Conservation (phyloP, 139 green algal genomes). For the Auxenochlorella pyrenoidosa region DNA sequence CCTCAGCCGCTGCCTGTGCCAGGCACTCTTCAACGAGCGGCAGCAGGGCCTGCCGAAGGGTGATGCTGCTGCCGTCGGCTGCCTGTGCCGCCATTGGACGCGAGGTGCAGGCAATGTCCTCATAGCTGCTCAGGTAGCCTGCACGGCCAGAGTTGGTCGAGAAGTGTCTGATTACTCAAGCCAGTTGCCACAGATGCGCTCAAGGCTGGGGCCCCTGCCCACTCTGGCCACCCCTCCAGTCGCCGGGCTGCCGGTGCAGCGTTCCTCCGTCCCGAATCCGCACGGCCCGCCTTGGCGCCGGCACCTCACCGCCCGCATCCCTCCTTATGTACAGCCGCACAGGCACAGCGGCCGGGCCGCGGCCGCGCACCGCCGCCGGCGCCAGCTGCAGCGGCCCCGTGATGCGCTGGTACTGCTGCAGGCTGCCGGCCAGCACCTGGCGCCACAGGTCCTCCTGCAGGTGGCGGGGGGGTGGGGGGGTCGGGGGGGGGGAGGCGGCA, state of each 20-base stretch:
- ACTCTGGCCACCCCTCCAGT: no score
- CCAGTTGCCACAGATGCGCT: no score
- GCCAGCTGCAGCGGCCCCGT: conserved; percentile 18
- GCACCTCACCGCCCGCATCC: conserved; percentile 20
- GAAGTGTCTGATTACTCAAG: background rate
- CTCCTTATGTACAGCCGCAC: conserved; percentile 38
- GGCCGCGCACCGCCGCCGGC: conserved; percentile 6
- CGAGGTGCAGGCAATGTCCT: conserved; percentile 42
- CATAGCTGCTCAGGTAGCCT: conserved; percentile 44
- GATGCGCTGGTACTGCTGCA: conserved; percentile 14
- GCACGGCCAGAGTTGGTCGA: background rate
- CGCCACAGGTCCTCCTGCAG: conserved; percentile 34
- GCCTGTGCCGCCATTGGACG: conserved; percentile 32
- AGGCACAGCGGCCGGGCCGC: conserved; percentile 35
- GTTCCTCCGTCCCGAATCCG: background rate
- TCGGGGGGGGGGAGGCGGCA: no score
- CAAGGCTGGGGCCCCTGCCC: background rate
- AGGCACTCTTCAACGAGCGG: conserved; percentile 39
- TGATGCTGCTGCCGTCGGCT: conserved; percentile 39
- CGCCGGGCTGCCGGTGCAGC: no score
- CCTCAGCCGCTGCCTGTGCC: background rate
- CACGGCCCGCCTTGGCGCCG: background rate
- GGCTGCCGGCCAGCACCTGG: background rate
- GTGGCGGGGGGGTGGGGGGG: no score
- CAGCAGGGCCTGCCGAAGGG: conserved; percentile 47